Evolutionary conservation across 2,329 filamentous ascomycete species (phyloP).

Genomic region (Endoconidiophora laricicola): DNA sequence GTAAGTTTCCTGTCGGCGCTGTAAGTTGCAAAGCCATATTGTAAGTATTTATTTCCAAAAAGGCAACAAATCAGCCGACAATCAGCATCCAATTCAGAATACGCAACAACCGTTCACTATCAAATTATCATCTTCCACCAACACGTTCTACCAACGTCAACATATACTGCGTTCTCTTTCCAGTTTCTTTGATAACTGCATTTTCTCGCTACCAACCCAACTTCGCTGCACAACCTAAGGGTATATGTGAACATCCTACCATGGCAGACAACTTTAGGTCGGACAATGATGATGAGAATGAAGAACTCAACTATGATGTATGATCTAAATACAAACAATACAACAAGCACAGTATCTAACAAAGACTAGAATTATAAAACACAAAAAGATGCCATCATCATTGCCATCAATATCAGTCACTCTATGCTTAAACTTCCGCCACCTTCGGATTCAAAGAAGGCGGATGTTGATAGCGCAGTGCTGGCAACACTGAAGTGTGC

Average conservation of each 20-base stretch:
- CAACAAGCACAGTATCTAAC: constrained; percentile 3
- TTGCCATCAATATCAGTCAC: constrained; percentile 80
- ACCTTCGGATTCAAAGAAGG: constrained; percentile 50
- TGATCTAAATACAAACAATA: constrained; percentile 13
- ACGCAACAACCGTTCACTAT: too few relatives aligned
- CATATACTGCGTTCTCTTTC: not conserved
- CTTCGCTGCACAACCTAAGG: not conserved
- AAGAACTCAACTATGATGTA: constrained; percentile 46
- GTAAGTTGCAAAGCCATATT: too few relatives aligned
- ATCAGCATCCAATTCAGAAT: too few relatives aligned
- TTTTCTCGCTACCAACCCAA: too few relatives aligned
- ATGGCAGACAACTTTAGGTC: constrained; percentile 3
- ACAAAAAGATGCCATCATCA: constrained; percentile 93
- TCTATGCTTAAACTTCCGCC: constrained; percentile 66
- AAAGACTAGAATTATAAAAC: constrained; percentile 59
- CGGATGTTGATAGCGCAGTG: constrained; percentile 60
- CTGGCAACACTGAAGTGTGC: constrained; percentile 83
- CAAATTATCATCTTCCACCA: too few relatives aligned
- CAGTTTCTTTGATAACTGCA: not conserved
- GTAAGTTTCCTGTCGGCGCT: too few relatives aligned
- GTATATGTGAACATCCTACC: not conserved
- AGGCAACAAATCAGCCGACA: too few relatives aligned
- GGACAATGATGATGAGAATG: constrained; percentile 41
- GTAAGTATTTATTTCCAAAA: too few relatives aligned
- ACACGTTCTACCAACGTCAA: too few relatives aligned